Evolutionary conservation across 23 red algal genomes (phyloP).

Genomic region (Pyropia haitanensis): DNA sequence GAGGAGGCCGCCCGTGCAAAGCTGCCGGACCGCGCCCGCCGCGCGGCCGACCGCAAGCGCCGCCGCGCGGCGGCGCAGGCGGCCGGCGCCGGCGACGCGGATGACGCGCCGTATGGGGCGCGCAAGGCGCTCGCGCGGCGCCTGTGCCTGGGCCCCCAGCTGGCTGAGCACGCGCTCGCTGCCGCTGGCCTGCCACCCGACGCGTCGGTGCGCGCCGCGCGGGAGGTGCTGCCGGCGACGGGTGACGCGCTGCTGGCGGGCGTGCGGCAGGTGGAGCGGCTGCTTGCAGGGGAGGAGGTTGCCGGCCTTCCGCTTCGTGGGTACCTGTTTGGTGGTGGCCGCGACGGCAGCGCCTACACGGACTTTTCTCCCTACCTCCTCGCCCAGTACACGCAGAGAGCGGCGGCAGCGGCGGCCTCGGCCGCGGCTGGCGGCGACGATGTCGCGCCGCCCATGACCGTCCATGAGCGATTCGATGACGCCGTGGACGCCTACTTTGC

Average conservation of each 20-base stretch:
- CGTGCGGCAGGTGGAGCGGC: conserved; percentile 1
- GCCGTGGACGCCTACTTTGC: conserved; percentile 91
- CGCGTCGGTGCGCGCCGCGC: no score
- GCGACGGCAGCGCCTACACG: neutral
- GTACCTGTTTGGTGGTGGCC: no score
- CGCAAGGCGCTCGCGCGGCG: conserved; percentile 40
- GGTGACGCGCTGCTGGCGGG: conserved; percentile 7
- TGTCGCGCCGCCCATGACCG: no score
- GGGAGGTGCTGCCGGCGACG: neutral
- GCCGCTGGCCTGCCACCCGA: conserved; percentile 24
- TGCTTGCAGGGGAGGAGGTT: neutral
- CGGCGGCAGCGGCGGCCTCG: no score
- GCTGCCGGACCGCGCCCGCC: neutral
- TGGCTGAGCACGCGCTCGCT: conserved; percentile 72
- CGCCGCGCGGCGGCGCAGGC: no score
- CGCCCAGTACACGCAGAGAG: conserved; percentile 19
- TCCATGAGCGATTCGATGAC: conserved; percentile 60
- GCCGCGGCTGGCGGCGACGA: no score
- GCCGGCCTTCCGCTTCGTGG: neutral
- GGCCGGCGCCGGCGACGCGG: no score
- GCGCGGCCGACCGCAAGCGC: neutral
- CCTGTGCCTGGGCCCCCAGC: conserved; percentile 51
- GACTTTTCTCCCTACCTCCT: conserved; percentile 71
- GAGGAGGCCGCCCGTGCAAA: neutral
- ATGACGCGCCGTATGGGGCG: conserved; percentile 4